Evolutionary conservation across 345 rosid genomes (phyloP), one percentile per base, ranked within the genome.

Genomic region (Cardamine chenopodiifolia): DNA sequence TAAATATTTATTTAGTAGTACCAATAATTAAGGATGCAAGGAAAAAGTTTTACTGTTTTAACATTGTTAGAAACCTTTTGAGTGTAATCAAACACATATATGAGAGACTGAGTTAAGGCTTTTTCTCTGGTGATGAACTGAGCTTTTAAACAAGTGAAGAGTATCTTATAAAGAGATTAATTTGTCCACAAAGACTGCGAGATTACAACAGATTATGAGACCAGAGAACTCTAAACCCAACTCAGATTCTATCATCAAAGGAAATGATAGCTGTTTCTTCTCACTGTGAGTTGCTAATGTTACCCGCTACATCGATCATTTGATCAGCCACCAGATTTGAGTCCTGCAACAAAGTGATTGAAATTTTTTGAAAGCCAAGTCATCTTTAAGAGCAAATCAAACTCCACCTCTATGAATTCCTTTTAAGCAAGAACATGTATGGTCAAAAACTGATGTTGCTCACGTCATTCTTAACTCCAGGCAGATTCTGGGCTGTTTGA

Each of bases 241-340:
- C 62, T 75, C 20, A 59, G 26, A 71, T 17, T 47, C 67, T 25
- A 45, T 47, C 66, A 68, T 28, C 50, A 31, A 59, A 37, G 8
- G 10, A 32, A 29, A 57, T 56, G 23, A 31, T 31, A 19, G 31
- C 31, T 57, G 31, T 68, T 52, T 39, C 11, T 68, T 54, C 64
- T 84, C 73, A 75, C 45, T 79, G 71, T n/a, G 85, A 47, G 69
- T 70, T 68, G 44, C 74, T 81, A 34, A 66, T 50, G 52, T 82
- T 80, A 56, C 76, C 83, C 10, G 73, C 72, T 26, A 53, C 80
- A 42, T 3, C 68, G 17, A 76, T 70, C 64, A 62, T 59, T 69
- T 81, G 79, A 28, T 74, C 85, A 18, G 81, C 79, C 77, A 74
- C 86, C 20, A 73, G 67, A 49, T 65, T 83, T 70, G 80, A 68